phyloP scores from a whole-genome alignment of 345 rosid species.

The Lenwebbia sp. region DNA sequence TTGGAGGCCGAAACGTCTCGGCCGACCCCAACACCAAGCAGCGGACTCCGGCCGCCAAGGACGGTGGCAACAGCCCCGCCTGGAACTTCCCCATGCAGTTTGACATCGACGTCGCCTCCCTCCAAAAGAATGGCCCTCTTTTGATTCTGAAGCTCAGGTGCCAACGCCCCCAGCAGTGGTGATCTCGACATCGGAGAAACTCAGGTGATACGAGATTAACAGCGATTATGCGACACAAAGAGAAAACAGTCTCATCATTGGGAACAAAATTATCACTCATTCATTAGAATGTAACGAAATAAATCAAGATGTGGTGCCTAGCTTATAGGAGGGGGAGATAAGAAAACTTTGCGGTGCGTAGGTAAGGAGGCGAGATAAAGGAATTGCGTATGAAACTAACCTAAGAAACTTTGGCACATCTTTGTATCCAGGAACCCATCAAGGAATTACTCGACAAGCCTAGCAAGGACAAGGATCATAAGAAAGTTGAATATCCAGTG shows the following conservation, averaged over 20 bases:
- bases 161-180: neutral
- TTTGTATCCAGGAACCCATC: neutral
- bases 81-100: conserved; percentile 9
- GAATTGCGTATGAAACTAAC: no score
- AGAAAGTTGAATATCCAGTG: neutral
- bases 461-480: neutral
- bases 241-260: neutral
- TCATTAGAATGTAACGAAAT: neutral
- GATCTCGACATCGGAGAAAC: neutral
- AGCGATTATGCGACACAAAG: neutral
- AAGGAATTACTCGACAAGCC: neutral
- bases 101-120: neutral
- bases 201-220: neutral
- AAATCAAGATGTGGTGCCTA: neutral
- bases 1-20: neutral
- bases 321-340: neutral
- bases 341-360: no score
- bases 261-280: neutral
- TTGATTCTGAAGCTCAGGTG: neutral
- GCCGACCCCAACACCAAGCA: neutral
- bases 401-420: neutral
- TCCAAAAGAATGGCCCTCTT: neutral
- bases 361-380: neutral
- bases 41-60: neutral
- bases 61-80: conserved; percentile 1